Conservation (phyloP, 1,284 basidiomycete genomes). For the Ceraceosorus bombacis region DNA sequence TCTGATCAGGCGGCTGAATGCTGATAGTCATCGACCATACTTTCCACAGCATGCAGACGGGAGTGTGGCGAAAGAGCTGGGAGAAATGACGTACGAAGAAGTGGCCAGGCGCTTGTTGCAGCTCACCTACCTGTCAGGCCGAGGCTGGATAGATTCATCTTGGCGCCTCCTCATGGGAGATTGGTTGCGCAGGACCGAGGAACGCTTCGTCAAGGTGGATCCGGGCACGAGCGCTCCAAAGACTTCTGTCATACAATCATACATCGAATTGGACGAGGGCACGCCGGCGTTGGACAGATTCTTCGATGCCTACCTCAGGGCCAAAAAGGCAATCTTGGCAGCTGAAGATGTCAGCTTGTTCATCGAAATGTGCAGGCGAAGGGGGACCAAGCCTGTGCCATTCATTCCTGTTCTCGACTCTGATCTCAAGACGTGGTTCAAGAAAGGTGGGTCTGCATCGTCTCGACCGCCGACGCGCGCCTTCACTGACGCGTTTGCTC, state of each 20-base stretch:
- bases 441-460: slow-evolving; percentile 63
- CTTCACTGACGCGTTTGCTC: slow-evolving; percentile 17
- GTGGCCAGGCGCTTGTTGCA: slow-evolving; percentile 80
- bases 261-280: slow-evolving; percentile 69
- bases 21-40: slow-evolving; percentile 75
- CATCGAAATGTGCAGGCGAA: slow-evolving; percentile 85
- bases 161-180: slow-evolving; percentile 90
- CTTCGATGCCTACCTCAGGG: slow-evolving; percentile 72
- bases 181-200: slow-evolving; percentile 85
- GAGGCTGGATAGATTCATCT: slow-evolving; percentile 89
- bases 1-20: slow-evolving; percentile 84
- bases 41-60: slow-evolving; percentile 51
- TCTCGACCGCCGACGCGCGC: slow-evolving; percentile 6
- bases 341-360: slow-evolving; percentile 92
- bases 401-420: slow-evolving; percentile 95
- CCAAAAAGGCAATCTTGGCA: slow-evolving; percentile 77
- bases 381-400: slow-evolving; percentile 94
- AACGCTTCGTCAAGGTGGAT: slow-evolving; percentile 58
- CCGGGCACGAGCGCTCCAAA: slow-evolving; percentile 14
- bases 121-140: slow-evolving; percentile 84
- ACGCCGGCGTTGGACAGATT: slow-evolving; percentile 69
- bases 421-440: slow-evolving; percentile 92
- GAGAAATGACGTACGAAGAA: slow-evolving; percentile 98
- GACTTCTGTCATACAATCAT: slow-evolving; percentile 60
- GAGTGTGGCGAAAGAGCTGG: slow-evolving; percentile 65